Conservation (phyloP, 805 yeast genomes). For the Tetrapisispora iriomotensis region DNA sequence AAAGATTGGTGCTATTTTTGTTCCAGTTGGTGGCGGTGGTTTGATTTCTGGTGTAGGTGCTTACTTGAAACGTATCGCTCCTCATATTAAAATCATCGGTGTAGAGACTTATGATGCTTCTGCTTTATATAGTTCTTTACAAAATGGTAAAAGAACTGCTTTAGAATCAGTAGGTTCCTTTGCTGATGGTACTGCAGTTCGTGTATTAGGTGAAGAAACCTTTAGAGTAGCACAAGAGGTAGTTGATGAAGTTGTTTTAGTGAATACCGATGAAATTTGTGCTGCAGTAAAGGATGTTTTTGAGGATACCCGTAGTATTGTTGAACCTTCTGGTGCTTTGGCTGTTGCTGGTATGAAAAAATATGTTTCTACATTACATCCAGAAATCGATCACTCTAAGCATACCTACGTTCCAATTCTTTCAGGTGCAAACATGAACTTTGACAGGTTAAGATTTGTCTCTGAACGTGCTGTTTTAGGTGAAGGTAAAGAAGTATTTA, state of each 20-base stretch:
- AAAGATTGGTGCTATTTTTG: slow-evolving; percentile 75
- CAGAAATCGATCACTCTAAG: slow-evolving; percentile 59
- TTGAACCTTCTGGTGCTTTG: slow-evolving; percentile 96
- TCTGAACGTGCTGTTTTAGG: slow-evolving; percentile 97
- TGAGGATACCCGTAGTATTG: slow-evolving; percentile 87
- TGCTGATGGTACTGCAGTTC: slow-evolving; percentile 98
- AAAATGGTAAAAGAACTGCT: slow-evolving; percentile 42
- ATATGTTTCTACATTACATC: slow-evolving; percentile 52
- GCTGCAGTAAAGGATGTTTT: slow-evolving; percentile 96
- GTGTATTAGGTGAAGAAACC: slow-evolving; percentile 80
- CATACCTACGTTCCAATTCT: slow-evolving; percentile 75
- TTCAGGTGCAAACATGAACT: slow-evolving; percentile 97
- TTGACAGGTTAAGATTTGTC: slow-evolving; percentile 90
- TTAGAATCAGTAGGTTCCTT: slow-evolving; percentile 81
- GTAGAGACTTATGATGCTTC: slow-evolving; percentile 96
- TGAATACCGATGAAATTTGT: slow-evolving; percentile 85
- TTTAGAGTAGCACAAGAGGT: slow-evolving; percentile 66
- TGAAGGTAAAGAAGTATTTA: slow-evolving; percentile 92
- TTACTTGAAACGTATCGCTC: slow-evolving; percentile 88
- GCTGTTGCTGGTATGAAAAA: slow-evolving; percentile 90
- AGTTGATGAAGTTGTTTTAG: slow-evolving; percentile 84
- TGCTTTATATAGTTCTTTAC: slow-evolving; percentile 69
- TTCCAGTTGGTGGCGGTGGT: slow-evolving; percentile 98
- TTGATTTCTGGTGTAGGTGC: slow-evolving; percentile 83
- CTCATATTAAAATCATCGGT: slow-evolving; percentile 92